Percentiles rank a stretch among this genome's conserved stretches.
phyloP scores from a whole-genome alignment of 2,329 filamentous ascomycete species.

The Zasmidium citrigriseum region DNA sequence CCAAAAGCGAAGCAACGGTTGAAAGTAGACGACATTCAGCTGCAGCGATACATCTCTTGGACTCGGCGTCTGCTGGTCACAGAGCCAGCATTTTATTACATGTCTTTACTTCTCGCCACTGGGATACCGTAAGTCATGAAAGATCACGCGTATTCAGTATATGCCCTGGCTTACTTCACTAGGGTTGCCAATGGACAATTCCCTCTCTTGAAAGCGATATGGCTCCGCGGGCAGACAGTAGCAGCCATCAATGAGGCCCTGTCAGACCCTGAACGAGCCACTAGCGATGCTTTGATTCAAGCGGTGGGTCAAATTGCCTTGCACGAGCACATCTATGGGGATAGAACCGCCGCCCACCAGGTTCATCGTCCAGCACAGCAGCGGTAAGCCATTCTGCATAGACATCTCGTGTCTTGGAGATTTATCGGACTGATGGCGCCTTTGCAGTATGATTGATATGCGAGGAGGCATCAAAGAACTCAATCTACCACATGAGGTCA shows the following conservation, averaged over 20 bases:
- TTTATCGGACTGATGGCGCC: not conserved
- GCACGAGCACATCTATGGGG: slow-evolving; percentile 20
- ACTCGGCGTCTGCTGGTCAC: not conserved
- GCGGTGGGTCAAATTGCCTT: slow-evolving; percentile 18
- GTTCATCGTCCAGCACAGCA: slow-evolving; percentile 15
- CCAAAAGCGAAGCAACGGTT: not conserved
- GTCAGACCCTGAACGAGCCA: slow-evolving; percentile 9
- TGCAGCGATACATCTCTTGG: slow-evolving; percentile 2
- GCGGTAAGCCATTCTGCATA: slow-evolving; percentile 6
- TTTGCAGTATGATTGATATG: slow-evolving; percentile 17
- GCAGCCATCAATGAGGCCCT: slow-evolving; percentile 19
- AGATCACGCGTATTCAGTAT: not conserved
- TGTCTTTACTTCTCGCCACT: not conserved
- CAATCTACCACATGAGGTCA: slow-evolving; percentile 7
- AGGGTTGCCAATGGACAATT: slow-evolving; percentile 9
- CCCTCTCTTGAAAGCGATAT: slow-evolving; percentile 12
- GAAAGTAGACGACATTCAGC: not conserved
- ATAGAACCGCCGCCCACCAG: slow-evolving; percentile 8
- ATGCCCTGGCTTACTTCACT: not conserved
- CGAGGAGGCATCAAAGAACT: slow-evolving; percentile 15
- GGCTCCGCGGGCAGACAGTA: slow-evolving; percentile 10
- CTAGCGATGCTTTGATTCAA: slow-evolving; percentile 17
- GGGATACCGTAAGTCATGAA: not conserved
- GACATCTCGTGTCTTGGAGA: too few species aligned
- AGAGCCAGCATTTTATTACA: not conserved